phyloP scores from a whole-genome alignment of 177 flowering plant species.

The Vitis hybrid region DNA sequence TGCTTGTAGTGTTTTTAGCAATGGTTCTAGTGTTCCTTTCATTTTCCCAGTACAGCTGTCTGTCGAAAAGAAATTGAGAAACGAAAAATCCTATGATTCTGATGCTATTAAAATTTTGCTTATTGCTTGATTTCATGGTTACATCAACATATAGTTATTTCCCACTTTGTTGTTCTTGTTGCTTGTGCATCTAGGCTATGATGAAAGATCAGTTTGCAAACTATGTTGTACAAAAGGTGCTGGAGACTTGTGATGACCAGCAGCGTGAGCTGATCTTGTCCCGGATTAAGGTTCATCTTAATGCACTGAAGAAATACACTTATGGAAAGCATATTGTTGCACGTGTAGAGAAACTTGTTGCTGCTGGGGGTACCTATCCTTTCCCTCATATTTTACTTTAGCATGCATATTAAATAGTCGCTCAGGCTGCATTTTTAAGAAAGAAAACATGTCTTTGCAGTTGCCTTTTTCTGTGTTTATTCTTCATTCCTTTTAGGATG shows the following conservation, averaged over 20 bases:
- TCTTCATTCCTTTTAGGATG: no score
- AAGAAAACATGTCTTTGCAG: no score
- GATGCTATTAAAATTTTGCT: no score
- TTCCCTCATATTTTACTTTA: background rate
- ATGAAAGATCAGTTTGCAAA: slow-evolving; percentile 99
- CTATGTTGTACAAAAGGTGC: slow-evolving; percentile 97
- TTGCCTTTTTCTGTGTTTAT: no score
- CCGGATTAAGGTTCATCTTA: slow-evolving; percentile 91
- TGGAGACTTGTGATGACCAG: slow-evolving; percentile 96
- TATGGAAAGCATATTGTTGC: slow-evolving; percentile 99
- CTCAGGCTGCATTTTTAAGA: background rate
- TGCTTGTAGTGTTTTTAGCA: no score
- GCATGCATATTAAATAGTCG: background rate
- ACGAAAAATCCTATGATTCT: no score
- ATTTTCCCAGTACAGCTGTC: no score
- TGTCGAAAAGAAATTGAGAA: no score
- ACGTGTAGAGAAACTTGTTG: slow-evolving; percentile 98
- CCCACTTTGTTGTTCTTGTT: background rate
- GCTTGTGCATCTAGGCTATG: slow-evolving; percentile 68
- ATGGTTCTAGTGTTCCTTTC: no score
- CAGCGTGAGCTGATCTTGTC: slow-evolving; percentile 89
- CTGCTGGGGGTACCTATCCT: slow-evolving; percentile 83
- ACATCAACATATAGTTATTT: background rate
- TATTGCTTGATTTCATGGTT: background rate
- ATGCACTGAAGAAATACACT: slow-evolving; percentile 98